Base-by-base conservation (phyloP, 305 asterid species). In the Caryopteris hybrid region DNA sequence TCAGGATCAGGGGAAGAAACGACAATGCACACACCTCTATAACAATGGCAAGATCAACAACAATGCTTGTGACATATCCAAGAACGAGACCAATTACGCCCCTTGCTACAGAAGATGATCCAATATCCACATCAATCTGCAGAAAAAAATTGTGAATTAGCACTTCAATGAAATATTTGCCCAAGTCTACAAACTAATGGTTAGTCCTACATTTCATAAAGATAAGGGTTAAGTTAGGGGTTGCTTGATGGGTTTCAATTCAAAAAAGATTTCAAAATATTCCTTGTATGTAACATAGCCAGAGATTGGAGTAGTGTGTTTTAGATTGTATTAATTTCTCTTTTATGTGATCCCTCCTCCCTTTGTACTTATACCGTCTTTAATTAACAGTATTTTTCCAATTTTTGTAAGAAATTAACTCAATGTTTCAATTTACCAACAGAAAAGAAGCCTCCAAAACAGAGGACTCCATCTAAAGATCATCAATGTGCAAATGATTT, bases 71-170 rank as follows among this genome's bases (percentile, higher is more conserved):
- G 59, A 90, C 88, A 39, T 92, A 95, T 71, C 99, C 99, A 76
- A 95, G 98, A 64, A 95, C 99, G 17, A 95, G 97, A 47, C 98
- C 78, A 18, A 92, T 85, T 55, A 95, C 96, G 16, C 98, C 81
- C 83, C 95, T 88, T 65, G 99, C 99, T 51, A 95, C 99, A 21
- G 99, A 95, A 34, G 99, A 95, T 21, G 99, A 95, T 62, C 99
- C 99, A 69, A 95, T 95, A 82, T 92, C 99, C 68, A 95, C 95
- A 73, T 95, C 99, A 75, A 95, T 88, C 99, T 95, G 97, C 80
- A 78, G 17, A 36, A 70, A 71, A 61, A 21, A 51, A 36, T 39
- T 63, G 74, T 31, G n/a, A 29, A 46, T 55, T 23, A 67, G 50
- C 52, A 42, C 27, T 60, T 45, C 54, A 65, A 60, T 47, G 20